A percentile compares a stretch with the other conserved stretches of the same genome.
These are phyloP conservation scores for Hysterangium stoloniferum DNA, from an alignment of 768 basidiomycete species.

Conservation along the genomic window DNA sequence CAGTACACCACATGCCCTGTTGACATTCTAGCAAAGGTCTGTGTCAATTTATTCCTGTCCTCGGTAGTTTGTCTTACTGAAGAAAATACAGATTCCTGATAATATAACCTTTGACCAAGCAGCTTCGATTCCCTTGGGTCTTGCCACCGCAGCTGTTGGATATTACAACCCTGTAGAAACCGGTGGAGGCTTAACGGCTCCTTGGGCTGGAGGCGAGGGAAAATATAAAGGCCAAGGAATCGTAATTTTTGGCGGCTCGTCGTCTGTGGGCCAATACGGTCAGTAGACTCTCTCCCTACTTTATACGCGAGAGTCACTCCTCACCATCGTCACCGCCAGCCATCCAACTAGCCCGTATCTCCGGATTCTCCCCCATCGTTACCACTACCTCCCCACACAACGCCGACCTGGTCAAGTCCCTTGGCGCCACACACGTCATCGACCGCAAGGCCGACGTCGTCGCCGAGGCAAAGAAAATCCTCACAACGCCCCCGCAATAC, in stretches of 20 bases:
- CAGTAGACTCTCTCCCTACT: constrained; percentile 13
- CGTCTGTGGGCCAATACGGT: constrained; percentile 46
- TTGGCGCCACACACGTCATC: constrained; percentile 29
- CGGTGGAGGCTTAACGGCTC: constrained; percentile 32
- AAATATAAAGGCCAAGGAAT: constrained; percentile 39
- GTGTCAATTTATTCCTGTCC: not conserved
- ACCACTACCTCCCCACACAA: constrained; percentile 30
- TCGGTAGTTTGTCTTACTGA: no score
- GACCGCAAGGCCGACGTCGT: constrained; percentile 17
- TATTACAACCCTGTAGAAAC: constrained; percentile 31
- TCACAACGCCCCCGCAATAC: constrained; percentile 14
- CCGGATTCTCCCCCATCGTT: constrained; percentile 31
- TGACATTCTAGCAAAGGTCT: constrained; percentile 34
- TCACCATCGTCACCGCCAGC: constrained; percentile 16
- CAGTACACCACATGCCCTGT: constrained; percentile 36
- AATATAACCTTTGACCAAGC: constrained; percentile 42
- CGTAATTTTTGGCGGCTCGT: constrained; percentile 40
- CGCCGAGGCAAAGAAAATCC: constrained; percentile 15
- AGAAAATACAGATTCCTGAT: constrained; percentile 39
- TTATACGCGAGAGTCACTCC: not conserved
- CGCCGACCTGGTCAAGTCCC: constrained; percentile 26
- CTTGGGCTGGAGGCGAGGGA: constrained; percentile 29
- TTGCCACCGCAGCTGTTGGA: constrained; percentile 44
- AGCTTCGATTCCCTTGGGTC: constrained; percentile 38
- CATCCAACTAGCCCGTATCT: constrained; percentile 33